Conservation (phyloP, 257 asterid genomes). For the Lycium barbarum region DNA sequence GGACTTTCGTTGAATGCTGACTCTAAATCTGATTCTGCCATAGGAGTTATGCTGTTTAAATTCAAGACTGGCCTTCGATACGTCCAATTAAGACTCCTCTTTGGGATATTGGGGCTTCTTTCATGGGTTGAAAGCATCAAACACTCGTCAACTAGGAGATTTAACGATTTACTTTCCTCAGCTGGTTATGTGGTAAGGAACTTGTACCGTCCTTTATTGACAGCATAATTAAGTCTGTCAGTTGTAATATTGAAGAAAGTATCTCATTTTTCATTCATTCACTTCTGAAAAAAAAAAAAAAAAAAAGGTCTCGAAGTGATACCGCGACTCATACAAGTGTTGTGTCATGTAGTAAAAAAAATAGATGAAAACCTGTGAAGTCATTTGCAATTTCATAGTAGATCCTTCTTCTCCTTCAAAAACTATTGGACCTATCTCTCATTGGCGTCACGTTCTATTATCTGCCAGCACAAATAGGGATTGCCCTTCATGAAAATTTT, state of each 20-base stretch:
- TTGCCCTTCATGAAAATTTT: background rate
- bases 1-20: slow-evolving; percentile 57
- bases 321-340: background rate
- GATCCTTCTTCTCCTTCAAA: background rate
- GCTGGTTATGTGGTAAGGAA: slow-evolving; percentile 28
- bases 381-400: background rate
- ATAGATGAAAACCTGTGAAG: background rate
- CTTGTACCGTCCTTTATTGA: slow-evolving; percentile 10
- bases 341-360: background rate
- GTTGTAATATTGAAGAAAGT: slow-evolving; percentile 20
- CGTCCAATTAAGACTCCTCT: slow-evolving; percentile 55
- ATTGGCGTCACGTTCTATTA: background rate
- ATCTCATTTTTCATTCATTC: background rate
- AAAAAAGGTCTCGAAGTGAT: background rate
- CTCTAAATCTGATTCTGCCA: slow-evolving; percentile 52
- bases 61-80: slow-evolving; percentile 58
- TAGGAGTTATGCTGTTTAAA: slow-evolving; percentile 39
- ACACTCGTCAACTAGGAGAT: slow-evolving; percentile 24
- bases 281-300: background rate
- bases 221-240: background rate
- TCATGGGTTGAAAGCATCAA: slow-evolving; percentile 34
- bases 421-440: slow-evolving; percentile 1
- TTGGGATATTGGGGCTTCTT: slow-evolving; percentile 44
- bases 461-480: background rate
- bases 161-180: slow-evolving; percentile 29